phyloP scores from a whole-genome alignment of 2,329 filamentous ascomycete genomes.

The Ophiostoma perfectum region DNA sequence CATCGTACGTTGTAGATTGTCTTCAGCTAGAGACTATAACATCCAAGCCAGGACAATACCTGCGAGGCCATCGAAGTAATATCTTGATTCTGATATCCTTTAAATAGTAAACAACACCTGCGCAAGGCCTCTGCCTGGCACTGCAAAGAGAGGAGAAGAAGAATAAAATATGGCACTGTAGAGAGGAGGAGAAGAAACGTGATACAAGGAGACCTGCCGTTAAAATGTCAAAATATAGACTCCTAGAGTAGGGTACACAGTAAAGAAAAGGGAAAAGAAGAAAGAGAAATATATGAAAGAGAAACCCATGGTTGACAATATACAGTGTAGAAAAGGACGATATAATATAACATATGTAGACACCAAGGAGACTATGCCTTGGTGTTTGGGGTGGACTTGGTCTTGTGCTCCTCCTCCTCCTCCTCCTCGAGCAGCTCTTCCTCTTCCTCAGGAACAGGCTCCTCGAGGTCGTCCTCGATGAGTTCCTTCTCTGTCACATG shows the following conservation, averaged over 20 bases:
- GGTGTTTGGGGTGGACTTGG: neutral
- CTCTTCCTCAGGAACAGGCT: constrained; percentile 36
- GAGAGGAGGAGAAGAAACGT: neutral
- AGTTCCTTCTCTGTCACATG: constrained; percentile 49
- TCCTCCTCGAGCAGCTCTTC: neutral
- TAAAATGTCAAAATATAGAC: neutral
- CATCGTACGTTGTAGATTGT: too few species aligned
- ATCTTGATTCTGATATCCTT: too few species aligned
- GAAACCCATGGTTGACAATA: neutral
- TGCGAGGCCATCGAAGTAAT: too few species aligned
- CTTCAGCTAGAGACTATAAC: too few species aligned
- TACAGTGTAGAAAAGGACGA: neutral
- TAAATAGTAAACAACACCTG: too few species aligned
- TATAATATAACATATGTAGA: neutral
- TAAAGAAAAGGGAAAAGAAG: neutral
- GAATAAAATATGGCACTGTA: neutral
- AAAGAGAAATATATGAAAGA: neutral
- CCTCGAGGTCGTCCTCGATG: constrained; percentile 46
- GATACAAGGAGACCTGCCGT: neutral
- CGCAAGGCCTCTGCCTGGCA: too few species aligned
- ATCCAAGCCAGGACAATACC: too few species aligned
- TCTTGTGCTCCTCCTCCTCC: constrained; percentile 1
- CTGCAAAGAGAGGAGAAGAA: neutral
- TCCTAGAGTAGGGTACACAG: neutral
- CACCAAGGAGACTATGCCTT: neutral